Evolutionary conservation across 2,329 filamentous ascomycete genomes (phyloP).

Genomic region (Amylocarpus encephaloides): DNA sequence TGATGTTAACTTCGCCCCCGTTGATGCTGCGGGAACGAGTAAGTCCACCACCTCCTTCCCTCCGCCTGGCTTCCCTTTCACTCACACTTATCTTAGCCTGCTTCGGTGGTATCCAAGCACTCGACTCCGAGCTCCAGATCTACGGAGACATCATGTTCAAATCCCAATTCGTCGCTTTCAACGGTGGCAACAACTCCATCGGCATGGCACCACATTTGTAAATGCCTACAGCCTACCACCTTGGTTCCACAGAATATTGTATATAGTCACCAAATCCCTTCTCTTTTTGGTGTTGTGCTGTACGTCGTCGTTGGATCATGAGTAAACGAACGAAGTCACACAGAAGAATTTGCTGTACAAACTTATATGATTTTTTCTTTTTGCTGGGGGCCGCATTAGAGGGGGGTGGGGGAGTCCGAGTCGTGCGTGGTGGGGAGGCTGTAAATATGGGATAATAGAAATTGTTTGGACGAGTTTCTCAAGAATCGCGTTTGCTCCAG

Average conservation of each 20-base stretch:
- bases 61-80: constrained; percentile 3
- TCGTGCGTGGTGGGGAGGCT: too few species aligned
- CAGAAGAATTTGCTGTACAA: too few species aligned
- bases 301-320: not conserved
- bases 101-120: constrained; percentile 62
- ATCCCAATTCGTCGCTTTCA: constrained; percentile 53
- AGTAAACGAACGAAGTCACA: too few species aligned
- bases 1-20: constrained; percentile 47
- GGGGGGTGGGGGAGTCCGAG: too few species aligned
- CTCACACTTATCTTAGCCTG: constrained; percentile 39
- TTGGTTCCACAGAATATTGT: not conserved
- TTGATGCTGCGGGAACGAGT: constrained; percentile 41
- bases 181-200: constrained; percentile 48
- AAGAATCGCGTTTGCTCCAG: too few species aligned
- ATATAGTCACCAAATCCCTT: not conserved
- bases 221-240: not conserved
- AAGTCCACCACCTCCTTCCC: constrained; percentile 29
- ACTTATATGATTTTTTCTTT: too few species aligned
- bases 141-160: constrained; percentile 58
- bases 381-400: too few species aligned
- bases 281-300: not conserved
- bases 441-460: too few species aligned
- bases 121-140: constrained; percentile 51
- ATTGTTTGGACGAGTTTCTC: too few species aligned
- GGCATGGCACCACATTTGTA: constrained; percentile 40